Conservation (phyloP, 139 green algal genomes). For the Volvox reticuliferus region DNA sequence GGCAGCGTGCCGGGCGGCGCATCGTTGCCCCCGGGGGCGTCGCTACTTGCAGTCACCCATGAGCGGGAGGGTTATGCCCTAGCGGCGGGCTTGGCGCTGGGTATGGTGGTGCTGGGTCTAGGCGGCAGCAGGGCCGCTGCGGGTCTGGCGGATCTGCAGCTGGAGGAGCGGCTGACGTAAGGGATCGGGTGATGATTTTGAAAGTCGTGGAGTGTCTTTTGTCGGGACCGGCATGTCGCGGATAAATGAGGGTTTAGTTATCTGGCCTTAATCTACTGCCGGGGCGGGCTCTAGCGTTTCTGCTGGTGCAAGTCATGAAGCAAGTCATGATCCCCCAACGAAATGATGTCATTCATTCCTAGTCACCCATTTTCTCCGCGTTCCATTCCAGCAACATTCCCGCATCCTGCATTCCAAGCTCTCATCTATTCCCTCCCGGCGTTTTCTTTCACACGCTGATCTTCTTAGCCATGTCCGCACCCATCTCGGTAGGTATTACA, state of each 20-base stretch:
- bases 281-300: background rate
- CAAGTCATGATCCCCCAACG: too few relatives aligned
- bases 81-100: slow-evolving; percentile 91
- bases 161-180: slow-evolving; percentile 82
- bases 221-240: background rate
- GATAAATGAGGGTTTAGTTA: background rate
- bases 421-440: background rate
- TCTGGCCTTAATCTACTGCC: background rate
- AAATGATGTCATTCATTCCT: background rate
- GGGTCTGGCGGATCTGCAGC: slow-evolving; percentile 83
- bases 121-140: slow-evolving; percentile 65
- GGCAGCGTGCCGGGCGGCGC: slow-evolving; percentile 1
- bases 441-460: background rate
- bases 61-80: slow-evolving; percentile 94
- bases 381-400: background rate
- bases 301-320: background rate
- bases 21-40: slow-evolving; percentile 20
- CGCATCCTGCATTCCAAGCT: background rate
- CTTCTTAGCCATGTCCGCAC: background rate
- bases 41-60: slow-evolving; percentile 56
- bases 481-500: slow-evolving; percentile 72
- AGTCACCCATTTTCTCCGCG: background rate
- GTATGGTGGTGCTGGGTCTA: slow-evolving; percentile 88
- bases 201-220: too few relatives aligned
- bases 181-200: background rate